Conservation (phyloP, 257 asterid species). For the Solanum arcanum region DNA sequence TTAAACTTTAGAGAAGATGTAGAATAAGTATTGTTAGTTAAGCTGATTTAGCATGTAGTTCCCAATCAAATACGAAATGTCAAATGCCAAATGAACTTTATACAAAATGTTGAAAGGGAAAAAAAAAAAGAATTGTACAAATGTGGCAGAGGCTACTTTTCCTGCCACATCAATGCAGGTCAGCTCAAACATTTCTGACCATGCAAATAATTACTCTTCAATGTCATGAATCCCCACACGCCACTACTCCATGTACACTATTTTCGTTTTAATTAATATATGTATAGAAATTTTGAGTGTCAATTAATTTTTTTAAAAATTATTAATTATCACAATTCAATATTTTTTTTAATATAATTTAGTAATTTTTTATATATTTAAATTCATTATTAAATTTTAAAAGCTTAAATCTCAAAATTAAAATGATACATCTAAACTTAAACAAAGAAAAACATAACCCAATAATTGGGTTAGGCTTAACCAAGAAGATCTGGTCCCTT, state of each 20-base stretch:
- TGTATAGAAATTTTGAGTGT: too few relatives aligned
- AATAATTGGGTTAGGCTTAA: not conserved
- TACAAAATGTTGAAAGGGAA: not conserved
- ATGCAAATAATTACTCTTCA: not conserved
- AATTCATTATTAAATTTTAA: too few relatives aligned
- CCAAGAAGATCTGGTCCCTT: not conserved
- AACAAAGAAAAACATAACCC: too few relatives aligned
- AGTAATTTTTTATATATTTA: too few relatives aligned
- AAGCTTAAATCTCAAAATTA: too few relatives aligned
- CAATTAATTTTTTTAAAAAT: accelerated
- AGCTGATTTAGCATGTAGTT: not conserved
- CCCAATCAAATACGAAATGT: not conserved
- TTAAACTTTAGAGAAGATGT: not conserved
- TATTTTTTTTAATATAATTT: too few relatives aligned
- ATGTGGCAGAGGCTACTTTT: not conserved
- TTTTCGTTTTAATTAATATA: too few relatives aligned
- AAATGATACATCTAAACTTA: too few relatives aligned
- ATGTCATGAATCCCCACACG: not conserved
- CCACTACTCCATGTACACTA: not conserved
- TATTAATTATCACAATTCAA: too few relatives aligned
- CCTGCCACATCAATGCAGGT: not conserved
- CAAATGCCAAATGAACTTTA: not conserved
- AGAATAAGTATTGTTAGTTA: not conserved
- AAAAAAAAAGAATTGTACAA: accelerated
- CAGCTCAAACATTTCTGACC: not conserved